These are phyloP conservation scores for Saccharomyces hybrid DNA, from an alignment of 1,139 yeast genomes.

Conservation along the genomic window DNA sequence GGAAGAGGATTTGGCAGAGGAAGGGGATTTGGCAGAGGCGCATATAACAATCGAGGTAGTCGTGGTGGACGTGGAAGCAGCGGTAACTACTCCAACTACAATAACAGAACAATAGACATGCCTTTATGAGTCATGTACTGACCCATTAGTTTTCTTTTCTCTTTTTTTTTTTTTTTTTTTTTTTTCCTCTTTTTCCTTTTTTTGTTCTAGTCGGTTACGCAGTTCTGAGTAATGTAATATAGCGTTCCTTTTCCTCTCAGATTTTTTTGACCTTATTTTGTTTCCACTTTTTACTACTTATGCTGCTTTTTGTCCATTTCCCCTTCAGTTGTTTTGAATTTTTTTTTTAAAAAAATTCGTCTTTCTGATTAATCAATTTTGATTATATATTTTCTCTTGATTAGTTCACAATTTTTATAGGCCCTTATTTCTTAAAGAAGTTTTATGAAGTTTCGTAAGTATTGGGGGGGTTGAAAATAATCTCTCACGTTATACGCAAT, in stretches of 20 bases:
- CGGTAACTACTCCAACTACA: conserved; percentile 10
- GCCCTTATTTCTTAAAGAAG: not conserved
- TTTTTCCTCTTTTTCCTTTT: not conserved
- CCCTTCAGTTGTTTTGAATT: not conserved
- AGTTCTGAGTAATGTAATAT: not conserved
- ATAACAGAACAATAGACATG: not conserved
- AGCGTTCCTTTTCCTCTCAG: not conserved
- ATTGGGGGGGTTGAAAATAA: not conserved
- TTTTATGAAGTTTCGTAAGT: not conserved
- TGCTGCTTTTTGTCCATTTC: not conserved
- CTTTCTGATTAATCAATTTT: not conserved
- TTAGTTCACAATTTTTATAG: not conserved
- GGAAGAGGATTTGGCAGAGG: conserved; percentile 11
- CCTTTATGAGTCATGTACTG: not conserved
- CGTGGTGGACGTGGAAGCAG: conserved; percentile 11
- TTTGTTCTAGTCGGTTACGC: not conserved
- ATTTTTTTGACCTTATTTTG: not conserved
- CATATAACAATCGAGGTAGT: not conserved
- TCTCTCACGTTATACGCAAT: not conserved
- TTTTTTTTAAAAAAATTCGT: not conserved
- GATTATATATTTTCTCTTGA: not conserved
- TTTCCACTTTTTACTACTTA: not conserved
- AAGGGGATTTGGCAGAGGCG: conserved; percentile 7
- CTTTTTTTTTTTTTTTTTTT: not conserved
- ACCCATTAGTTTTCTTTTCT: not conserved